phyloP scores from a whole-genome alignment of 306 rosid genomes.

The Urtica urens region DNA sequence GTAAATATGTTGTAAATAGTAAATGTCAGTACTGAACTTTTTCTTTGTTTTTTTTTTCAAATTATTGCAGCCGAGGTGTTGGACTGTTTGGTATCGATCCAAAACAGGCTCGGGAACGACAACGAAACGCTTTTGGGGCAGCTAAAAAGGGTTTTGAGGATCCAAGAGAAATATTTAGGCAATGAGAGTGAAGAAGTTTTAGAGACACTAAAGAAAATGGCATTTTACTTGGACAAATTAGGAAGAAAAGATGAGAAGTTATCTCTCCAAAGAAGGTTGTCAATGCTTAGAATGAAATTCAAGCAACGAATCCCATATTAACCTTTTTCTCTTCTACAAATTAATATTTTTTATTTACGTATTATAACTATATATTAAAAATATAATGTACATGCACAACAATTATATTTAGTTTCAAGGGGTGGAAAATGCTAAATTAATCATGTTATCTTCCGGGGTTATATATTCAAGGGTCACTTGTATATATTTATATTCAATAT shows the following conservation, averaged over 20 bases:
- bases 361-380: too few relatives aligned
- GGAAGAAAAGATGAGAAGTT: conserved; percentile 61
- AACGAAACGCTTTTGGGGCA: conserved; percentile 37
- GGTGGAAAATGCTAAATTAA: too few relatives aligned
- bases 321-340: background rate
- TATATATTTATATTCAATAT: too few relatives aligned
- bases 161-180: conserved; percentile 76
- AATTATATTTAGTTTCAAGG: too few relatives aligned
- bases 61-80: conserved; percentile 70
- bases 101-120: conserved; percentile 44
- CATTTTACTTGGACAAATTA: conserved; percentile 52
- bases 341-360: too few relatives aligned
- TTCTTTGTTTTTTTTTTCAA: background rate
- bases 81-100: conserved; percentile 77
- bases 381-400: too few relatives aligned
- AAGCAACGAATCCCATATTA: conserved; percentile 46
- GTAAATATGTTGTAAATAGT: too few relatives aligned
- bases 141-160: conserved; percentile 52
- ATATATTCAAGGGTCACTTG: too few relatives aligned
- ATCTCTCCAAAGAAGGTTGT: conserved; percentile 51
- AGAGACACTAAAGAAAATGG: conserved; percentile 54
- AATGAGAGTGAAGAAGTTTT: conserved; percentile 59
- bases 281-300: conserved; percentile 50
- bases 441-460: too few relatives aligned
- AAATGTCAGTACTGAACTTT: too few relatives aligned